phyloP scores from a whole-genome alignment of 495 filamentous ascomycete species.

The Xylaria nigripes region DNA sequence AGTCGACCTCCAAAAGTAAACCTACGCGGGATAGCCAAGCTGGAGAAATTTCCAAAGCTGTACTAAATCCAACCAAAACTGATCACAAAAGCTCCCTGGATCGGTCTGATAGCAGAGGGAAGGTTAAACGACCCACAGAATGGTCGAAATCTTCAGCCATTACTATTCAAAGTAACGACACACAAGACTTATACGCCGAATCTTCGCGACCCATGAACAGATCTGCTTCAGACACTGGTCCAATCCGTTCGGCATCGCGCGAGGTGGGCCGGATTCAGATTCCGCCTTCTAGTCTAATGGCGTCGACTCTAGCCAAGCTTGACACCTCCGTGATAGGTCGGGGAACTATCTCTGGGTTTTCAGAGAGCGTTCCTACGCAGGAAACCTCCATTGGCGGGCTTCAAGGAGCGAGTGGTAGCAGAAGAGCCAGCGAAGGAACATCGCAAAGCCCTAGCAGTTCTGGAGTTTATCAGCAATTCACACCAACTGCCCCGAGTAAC shows the following conservation, averaged over 20 bases:
- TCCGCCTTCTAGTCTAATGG: constrained; percentile 20
- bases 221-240: constrained; percentile 24
- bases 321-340: constrained; percentile 27
- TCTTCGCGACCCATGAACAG: constrained; percentile 22
- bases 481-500: constrained; percentile 31
- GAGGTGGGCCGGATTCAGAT: constrained; percentile 16
- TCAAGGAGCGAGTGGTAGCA: neutral
- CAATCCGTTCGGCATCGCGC: constrained; percentile 13
- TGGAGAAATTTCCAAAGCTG: neutral
- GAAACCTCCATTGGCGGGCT: neutral
- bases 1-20: constrained; percentile 9
- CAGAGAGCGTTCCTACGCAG: constrained; percentile 22
- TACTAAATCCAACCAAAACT: neutral
- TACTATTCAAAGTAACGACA: constrained; percentile 15
- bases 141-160: neutral
- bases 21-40: constrained; percentile 5
- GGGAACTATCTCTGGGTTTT: constrained; percentile 28
- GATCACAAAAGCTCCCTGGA: neutral
- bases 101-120: constrained; percentile 5
- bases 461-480: constrained; percentile 27
- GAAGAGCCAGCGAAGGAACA: constrained; percentile 11
- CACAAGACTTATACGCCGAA: constrained; percentile 14
- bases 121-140: constrained; percentile 8
- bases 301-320: constrained; percentile 26
- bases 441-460: constrained; percentile 22